Evolutionary conservation across 768 basidiomycete genomes (phyloP).

Genomic region (Lentinula edodes): DNA sequence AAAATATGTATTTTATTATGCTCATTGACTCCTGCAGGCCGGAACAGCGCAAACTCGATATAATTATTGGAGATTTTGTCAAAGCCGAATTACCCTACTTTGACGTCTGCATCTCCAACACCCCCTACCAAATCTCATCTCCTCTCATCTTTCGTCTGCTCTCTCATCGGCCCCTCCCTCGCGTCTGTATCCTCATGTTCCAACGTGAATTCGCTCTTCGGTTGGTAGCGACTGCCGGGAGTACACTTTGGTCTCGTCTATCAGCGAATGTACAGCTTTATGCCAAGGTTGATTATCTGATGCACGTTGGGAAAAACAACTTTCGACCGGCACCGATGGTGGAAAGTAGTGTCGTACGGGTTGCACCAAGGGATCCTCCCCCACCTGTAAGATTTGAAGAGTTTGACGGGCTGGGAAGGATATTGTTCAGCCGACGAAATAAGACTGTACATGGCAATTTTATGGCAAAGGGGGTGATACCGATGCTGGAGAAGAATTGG

Average conservation of each 20-base stretch:
- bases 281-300: conserved; percentile 91
- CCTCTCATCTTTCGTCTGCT: conserved; percentile 95
- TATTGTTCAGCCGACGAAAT: conserved; percentile 85
- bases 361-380: conserved; percentile 91
- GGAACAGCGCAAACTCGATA: conserved; percentile 90
- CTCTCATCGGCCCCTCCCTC: conserved; percentile 91
- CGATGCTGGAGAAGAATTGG: conserved; percentile 92
- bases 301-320: conserved; percentile 96
- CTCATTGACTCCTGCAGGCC: conserved; percentile 49
- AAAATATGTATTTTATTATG: not conserved
- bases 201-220: conserved; percentile 97
- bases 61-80: conserved; percentile 96
- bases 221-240: conserved; percentile 79
- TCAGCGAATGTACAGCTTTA: conserved; percentile 98
- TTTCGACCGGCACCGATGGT: conserved; percentile 95
- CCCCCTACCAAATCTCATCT: conserved; percentile 98
- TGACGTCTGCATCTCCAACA: conserved; percentile 98
- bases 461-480: conserved; percentile 88
- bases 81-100: conserved; percentile 98
- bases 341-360: conserved; percentile 86
- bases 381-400: conserved; percentile 96
- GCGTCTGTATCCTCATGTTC: conserved; percentile 98
- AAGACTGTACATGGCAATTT: conserved; percentile 89
- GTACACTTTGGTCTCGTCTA: conserved; percentile 86
- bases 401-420: conserved; percentile 91